Conservation (phyloP, 345 rosid genomes). For the Gossypium mustelinum region DNA sequence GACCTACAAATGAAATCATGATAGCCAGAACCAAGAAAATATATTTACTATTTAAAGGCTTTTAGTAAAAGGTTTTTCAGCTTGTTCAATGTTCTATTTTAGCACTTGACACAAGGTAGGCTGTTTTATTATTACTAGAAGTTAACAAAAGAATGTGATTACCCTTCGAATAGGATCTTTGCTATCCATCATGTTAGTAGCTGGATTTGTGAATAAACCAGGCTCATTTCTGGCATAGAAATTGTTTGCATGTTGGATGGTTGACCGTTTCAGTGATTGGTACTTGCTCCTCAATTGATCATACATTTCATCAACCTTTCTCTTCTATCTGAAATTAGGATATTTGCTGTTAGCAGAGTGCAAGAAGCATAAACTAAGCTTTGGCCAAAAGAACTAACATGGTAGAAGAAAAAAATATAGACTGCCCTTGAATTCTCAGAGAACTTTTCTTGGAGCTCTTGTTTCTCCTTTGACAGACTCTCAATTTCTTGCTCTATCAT, state of each 20-base stretch:
- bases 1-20: constrained; percentile 3
- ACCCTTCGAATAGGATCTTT: constrained; percentile 72
- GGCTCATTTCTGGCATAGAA: constrained; percentile 67
- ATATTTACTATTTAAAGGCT: background rate
- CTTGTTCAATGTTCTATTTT: background rate
- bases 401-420: constrained; percentile 9
- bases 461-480: constrained; percentile 82
- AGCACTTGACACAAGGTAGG: background rate
- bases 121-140: background rate
- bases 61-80: background rate
- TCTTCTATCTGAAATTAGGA: constrained; percentile 68
- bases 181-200: constrained; percentile 53
- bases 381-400: background rate
- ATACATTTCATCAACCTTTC: constrained; percentile 97
- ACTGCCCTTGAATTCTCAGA: constrained; percentile 86
- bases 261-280: constrained; percentile 70
- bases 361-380: constrained; percentile 1
- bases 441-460: constrained; percentile 91
- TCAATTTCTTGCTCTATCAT: constrained; percentile 90
- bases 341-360: constrained; percentile 9
- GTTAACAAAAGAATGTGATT: constrained; percentile 20
- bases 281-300: constrained; percentile 79
- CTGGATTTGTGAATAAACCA: constrained; percentile 63
- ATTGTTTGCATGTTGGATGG: constrained; percentile 69
- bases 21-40: constrained; percentile 4